Conservation (phyloP, 1,284 basidiomycete genomes). For the Microbotryum lychnidis-dioicae region DNA sequence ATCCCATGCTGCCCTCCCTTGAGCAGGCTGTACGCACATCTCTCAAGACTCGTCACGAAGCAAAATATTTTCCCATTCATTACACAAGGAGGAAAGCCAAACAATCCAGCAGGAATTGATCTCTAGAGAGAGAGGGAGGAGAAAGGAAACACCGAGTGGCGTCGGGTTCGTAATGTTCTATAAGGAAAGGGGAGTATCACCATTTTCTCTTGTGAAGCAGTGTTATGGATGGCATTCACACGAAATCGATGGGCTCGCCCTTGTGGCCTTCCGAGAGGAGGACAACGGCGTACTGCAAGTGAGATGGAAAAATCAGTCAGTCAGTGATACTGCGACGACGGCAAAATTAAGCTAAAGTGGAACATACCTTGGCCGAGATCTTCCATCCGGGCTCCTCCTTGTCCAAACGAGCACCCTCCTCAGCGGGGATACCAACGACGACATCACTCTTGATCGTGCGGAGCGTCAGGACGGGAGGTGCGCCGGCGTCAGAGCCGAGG, state of each 20-base stretch:
- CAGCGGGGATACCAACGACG: slow-evolving; percentile 52
- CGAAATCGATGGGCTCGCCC: slow-evolving; percentile 38
- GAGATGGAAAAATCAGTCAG: neutral
- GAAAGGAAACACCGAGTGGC: no score
- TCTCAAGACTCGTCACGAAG: no score
- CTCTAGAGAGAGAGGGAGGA: no score
- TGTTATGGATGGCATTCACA: slow-evolving; percentile 1
- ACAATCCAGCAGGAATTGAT: no score
- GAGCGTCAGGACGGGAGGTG: slow-evolving; percentile 63
- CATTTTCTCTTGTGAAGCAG: no score
- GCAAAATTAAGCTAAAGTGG: neutral
- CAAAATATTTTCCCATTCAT: no score
- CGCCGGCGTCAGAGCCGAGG: slow-evolving; percentile 78
- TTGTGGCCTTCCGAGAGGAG: slow-evolving; percentile 72
- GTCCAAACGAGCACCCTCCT: slow-evolving; percentile 71
- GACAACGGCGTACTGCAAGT: slow-evolving; percentile 59
- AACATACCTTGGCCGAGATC: slow-evolving; percentile 52
- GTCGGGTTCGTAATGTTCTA: no score
- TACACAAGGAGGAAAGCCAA: no score
- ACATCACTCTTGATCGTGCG: slow-evolving; percentile 81
- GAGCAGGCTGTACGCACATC: no score
- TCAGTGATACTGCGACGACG: neutral
- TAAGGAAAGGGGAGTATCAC: no score
- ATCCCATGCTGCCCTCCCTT: no score
- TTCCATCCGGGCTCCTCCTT: slow-evolving; percentile 89